Percentiles rank a stretch among this genome's conserved stretches.
These are phyloP conservation scores for Rubia peregrina DNA, from an alignment of 305 asterid genomes.

Conservation along the genomic window DNA sequence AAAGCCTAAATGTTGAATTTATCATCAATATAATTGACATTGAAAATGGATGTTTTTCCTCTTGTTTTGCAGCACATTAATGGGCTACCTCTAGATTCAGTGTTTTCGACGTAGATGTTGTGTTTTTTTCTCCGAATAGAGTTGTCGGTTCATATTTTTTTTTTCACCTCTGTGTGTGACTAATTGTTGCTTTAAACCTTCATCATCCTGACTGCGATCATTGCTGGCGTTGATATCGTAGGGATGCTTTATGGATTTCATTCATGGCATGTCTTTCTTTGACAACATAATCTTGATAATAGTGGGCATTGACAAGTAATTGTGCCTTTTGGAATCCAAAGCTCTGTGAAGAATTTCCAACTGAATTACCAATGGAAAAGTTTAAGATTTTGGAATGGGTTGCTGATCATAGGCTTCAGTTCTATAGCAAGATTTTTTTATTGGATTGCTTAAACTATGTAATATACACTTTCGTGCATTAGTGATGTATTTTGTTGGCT, in stretches of 20 bases:
- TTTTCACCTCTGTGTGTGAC: slow-evolving; percentile 2
- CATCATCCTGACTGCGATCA: slow-evolving; percentile 55
- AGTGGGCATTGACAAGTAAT: not conserved
- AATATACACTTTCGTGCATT: too few species aligned
- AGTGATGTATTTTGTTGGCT: too few species aligned
- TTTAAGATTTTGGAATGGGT: too few species aligned
- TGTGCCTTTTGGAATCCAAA: slow-evolving; percentile 32
- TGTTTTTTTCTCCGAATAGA: not conserved
- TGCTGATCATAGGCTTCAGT: too few species aligned
- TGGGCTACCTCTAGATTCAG: slow-evolving; percentile 54
- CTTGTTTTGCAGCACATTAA: slow-evolving; percentile 54
- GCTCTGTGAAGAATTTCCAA: slow-evolving; percentile 88
- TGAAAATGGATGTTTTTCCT: not conserved
- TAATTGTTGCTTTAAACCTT: slow-evolving; percentile 15
- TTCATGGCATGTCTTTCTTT: not conserved
- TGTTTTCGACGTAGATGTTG: not conserved
- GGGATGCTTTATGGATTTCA: not conserved
- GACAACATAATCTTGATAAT: not conserved
- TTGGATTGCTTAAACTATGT: too few species aligned
- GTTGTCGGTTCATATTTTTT: too few species aligned
- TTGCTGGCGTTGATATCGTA: slow-evolving; percentile 85
- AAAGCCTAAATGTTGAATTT: not conserved
- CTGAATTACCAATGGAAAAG: slow-evolving; percentile 16
- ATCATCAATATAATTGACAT: not conserved
- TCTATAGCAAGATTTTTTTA: too few species aligned